A percentile compares a stretch with the other conserved stretches of the same genome.
These are phyloP conservation scores for Trichosporon coremiiforme DNA, from an alignment of 1,284 basidiomycete genomes.

Conservation along the genomic window DNA sequence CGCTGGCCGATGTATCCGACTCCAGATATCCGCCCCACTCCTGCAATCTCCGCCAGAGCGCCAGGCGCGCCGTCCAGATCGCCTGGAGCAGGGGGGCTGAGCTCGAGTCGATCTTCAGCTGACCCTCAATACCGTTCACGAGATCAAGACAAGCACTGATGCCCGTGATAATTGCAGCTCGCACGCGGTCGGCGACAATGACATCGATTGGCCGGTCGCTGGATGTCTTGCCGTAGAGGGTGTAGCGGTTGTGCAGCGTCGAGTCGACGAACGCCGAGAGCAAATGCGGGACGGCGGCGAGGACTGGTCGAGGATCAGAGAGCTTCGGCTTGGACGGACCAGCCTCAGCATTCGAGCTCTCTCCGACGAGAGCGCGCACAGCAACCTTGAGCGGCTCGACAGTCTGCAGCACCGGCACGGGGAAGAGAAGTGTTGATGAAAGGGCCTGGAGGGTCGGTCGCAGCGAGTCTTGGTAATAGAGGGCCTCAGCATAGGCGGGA, in stretches of 20 bases:
- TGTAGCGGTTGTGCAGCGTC: conserved; percentile 35
- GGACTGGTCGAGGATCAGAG: conserved; percentile 18
- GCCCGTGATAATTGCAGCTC: conserved; percentile 38
- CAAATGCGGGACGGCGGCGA: conserved; percentile 35
- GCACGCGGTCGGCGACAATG: conserved; percentile 35
- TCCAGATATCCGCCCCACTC: conserved; percentile 54
- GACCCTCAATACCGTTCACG: conserved; percentile 31
- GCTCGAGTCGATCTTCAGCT: conserved; percentile 16
- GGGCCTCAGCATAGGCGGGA: conserved; percentile 32
- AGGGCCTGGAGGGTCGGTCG: conserved; percentile 26
- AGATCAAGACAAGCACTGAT: conserved; percentile 30
- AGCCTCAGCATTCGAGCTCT: not conserved
- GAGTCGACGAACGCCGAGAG: conserved; percentile 36
- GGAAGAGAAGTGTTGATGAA: conserved; percentile 37
- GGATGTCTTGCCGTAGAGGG: conserved; percentile 37
- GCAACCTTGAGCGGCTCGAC: conserved; percentile 32
- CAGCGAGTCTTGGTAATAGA: conserved; percentile 30
- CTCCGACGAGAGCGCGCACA: conserved; percentile 17
- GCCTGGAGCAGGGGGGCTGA: conserved; percentile 19
- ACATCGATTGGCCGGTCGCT: conserved; percentile 40
- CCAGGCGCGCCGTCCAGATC: conserved; percentile 30
- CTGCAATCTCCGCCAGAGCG: conserved; percentile 40
- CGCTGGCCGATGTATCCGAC: conserved; percentile 38
- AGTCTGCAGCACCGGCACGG: too few relatives aligned
- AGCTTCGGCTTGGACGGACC: not conserved